These are phyloP conservation scores for Teratosphaeria epicoccoides DNA, from an alignment of 2,329 filamentous ascomycete genomes.

Conservation along the genomic window DNA sequence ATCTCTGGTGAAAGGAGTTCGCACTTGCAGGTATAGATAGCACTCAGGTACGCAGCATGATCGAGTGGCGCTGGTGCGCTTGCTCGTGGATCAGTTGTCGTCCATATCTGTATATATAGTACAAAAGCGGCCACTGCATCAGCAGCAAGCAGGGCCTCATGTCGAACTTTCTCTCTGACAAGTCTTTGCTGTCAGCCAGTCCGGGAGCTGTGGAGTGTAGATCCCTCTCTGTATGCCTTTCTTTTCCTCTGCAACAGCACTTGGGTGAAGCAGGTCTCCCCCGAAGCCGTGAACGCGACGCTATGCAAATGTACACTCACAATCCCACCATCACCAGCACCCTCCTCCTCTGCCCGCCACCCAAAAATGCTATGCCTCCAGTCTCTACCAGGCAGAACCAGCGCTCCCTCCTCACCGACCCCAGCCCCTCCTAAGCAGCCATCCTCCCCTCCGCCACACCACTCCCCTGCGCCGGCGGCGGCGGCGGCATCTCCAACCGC, in stretches of 20 bases:
- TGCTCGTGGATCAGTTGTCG: too few species aligned
- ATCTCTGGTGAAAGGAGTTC: too few species aligned
- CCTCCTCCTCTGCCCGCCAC: neutral
- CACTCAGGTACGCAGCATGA: too few species aligned
- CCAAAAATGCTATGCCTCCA: neutral
- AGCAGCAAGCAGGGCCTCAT: too few species aligned
- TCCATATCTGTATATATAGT: too few species aligned
- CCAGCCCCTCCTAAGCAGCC: conserved; percentile 6
- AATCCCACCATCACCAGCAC: neutral
- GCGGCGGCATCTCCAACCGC: conserved; percentile 55
- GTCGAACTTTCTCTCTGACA: too few species aligned
- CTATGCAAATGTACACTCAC: neutral
- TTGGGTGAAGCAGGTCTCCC: neutral
- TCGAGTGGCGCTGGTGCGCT: too few species aligned
- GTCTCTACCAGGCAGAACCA: too few species aligned
- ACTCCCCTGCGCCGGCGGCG: conserved; percentile 25
- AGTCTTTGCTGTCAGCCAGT: neutral
- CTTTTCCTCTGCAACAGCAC: neutral
- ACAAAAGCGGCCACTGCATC: neutral
- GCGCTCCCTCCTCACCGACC: neutral
- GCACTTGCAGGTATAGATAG: too few species aligned
- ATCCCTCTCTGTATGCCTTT: neutral
- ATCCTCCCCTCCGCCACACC: conserved; percentile 21
- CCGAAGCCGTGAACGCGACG: neutral
- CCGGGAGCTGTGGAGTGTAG: neutral